Percentiles rank a stretch among this genome's conserved stretches.
phyloP scores from a whole-genome alignment of 148 eudicot genomes.

The Hydrangea macrophylla region DNA sequence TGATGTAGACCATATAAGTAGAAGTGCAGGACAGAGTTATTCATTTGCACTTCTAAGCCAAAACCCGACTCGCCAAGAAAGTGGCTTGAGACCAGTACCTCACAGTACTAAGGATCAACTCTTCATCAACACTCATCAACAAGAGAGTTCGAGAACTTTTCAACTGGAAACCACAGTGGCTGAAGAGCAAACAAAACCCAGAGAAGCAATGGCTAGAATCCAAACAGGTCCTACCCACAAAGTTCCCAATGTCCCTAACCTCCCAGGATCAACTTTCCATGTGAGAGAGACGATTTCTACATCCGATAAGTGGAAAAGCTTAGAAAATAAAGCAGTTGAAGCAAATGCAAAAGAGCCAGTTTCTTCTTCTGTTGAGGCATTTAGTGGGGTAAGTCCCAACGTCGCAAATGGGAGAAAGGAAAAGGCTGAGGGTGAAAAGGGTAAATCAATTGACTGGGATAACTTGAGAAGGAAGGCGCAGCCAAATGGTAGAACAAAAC shows the following conservation, averaged over 20 bases:
- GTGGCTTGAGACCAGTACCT: neutral
- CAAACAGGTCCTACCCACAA: conserved; percentile 14
- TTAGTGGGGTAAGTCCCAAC: conserved; percentile 19
- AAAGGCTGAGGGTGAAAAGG: conserved; percentile 35
- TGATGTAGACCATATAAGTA: conserved; percentile 13
- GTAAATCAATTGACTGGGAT: conserved; percentile 53
- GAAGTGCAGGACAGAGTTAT: conserved; percentile 18
- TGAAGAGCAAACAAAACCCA: conserved; percentile 11
- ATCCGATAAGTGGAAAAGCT: conserved; percentile 12
- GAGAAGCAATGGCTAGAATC: conserved; percentile 10
- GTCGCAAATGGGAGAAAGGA: conserved; percentile 29
- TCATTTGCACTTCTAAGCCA: conserved; percentile 18
- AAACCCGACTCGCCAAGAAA: neutral
- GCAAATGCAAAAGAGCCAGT: conserved; percentile 21
- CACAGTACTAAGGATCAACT: conserved; percentile 4
- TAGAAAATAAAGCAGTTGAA: conserved; percentile 13
- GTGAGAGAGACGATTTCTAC: conserved; percentile 10
- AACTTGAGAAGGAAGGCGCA: conserved; percentile 49
- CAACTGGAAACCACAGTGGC: conserved; percentile 16
- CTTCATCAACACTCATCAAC: conserved; percentile 17
- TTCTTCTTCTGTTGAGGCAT: conserved; percentile 17
- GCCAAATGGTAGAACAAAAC: conserved; percentile 22
- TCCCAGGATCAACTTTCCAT: conserved; percentile 1
- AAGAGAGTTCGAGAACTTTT: conserved; percentile 14
- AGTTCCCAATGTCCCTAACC: conserved; percentile 14